Conservation (phyloP, 495 filamentous ascomycete genomes). For the Trichoderma orchidacearum region DNA sequence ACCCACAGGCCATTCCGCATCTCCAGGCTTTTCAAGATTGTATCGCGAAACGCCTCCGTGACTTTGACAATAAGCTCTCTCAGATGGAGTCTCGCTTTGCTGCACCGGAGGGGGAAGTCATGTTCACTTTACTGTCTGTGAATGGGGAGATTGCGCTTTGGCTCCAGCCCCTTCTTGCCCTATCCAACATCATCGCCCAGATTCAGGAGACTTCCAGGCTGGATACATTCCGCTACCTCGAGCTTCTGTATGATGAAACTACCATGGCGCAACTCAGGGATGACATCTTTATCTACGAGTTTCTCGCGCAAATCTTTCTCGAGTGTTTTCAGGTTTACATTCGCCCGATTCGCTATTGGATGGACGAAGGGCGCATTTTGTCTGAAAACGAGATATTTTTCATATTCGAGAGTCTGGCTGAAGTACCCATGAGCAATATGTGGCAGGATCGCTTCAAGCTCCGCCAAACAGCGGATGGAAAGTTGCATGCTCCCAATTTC, state of each 20-base stretch:
- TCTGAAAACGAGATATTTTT: slow-evolving; percentile 56
- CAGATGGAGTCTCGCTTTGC: slow-evolving; percentile 30
- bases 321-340: slow-evolving; percentile 75
- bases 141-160: slow-evolving; percentile 42
- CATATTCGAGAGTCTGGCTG: slow-evolving; percentile 41
- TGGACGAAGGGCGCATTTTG: slow-evolving; percentile 64
- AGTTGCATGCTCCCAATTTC: slow-evolving; percentile 57
- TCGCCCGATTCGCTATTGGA: slow-evolving; percentile 68
- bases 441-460: slow-evolving; percentile 70
- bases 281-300: slow-evolving; percentile 41
- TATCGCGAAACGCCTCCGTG: slow-evolving; percentile 22
- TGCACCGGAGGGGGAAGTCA: slow-evolving; percentile 24
- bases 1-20: slow-evolving; percentile 25
- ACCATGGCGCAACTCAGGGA: slow-evolving; percentile 57
- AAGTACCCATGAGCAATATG: slow-evolving; percentile 46
- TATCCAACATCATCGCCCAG: slow-evolving; percentile 35
- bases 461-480: slow-evolving; percentile 35
- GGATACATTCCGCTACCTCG: slow-evolving; percentile 47
- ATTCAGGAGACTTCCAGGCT: slow-evolving; percentile 19
- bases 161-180: slow-evolving; percentile 37
- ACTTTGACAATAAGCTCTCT: slow-evolving; percentile 30
- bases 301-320: slow-evolving; percentile 58
- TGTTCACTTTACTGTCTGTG: slow-evolving; percentile 47
- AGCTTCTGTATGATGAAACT: slow-evolving; percentile 56
- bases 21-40: slow-evolving; percentile 36